A percentile compares a stretch with the other conserved stretches of the same genome.
phyloP scores from a whole-genome alignment of 352 stramenopile genomes.

The Pythium insidiosum region DNA sequence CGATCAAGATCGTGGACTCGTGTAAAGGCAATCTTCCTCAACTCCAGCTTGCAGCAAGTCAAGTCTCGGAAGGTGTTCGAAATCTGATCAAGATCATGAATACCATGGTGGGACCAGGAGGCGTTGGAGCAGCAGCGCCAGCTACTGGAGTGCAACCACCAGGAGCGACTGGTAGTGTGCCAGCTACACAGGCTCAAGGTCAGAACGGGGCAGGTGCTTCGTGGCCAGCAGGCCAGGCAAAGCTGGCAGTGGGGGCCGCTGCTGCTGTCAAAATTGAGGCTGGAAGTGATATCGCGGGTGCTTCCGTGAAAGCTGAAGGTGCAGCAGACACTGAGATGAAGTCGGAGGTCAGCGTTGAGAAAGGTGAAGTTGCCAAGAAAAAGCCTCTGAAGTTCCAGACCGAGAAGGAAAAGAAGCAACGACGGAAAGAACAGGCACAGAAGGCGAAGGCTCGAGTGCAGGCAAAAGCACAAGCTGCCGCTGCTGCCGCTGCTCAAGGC shows the following conservation, averaged over 20 bases:
- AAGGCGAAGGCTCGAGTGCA: constrained; percentile 67
- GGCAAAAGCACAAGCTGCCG: constrained; percentile 49
- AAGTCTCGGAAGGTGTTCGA: constrained; percentile 68
- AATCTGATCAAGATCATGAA: constrained; percentile 88
- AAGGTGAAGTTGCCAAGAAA: constrained; percentile 30
- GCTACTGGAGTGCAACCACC: constrained; percentile 3
- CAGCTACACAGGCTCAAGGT: too few species aligned
- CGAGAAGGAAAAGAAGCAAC: constrained; percentile 84
- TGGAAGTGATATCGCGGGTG: constrained; percentile 1
- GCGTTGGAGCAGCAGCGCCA: constrained; percentile 9
- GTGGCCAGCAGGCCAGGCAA: constrained; percentile 17
- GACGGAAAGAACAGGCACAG: constrained; percentile 75
- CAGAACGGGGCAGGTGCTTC: too few species aligned
- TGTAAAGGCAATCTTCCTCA: constrained; percentile 67
- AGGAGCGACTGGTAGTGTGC: constrained; percentile 4
- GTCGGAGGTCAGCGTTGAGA: neutral
- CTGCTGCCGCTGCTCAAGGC: constrained; percentile 1
- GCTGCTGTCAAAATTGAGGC: constrained; percentile 9
- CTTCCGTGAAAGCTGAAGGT: neutral
- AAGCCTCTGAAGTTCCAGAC: constrained; percentile 71
- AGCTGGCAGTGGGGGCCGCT: constrained; percentile 1
- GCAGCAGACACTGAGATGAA: constrained; percentile 3
- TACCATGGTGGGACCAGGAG: constrained; percentile 30
- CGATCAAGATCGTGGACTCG: constrained; percentile 84
- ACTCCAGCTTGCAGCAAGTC: constrained; percentile 55